Evolutionary conservation across 345 rosid species (phyloP), one percentile per base, ranked within the genome.

Genomic region (Microcos paniculata): DNA sequence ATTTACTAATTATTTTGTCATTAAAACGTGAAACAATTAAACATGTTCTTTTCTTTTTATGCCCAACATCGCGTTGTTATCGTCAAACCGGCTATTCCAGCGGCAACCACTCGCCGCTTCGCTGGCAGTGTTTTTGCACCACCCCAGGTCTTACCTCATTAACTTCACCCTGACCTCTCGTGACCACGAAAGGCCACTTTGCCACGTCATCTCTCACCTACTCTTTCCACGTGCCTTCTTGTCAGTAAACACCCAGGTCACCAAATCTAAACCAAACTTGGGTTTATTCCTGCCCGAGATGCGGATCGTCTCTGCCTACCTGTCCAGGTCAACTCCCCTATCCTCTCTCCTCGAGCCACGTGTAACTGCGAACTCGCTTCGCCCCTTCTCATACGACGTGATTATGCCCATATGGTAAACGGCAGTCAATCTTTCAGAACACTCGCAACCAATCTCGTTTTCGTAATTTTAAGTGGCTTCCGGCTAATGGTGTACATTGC

Each of bases 81-180:
- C 3, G 23, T 58, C 8, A 12, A 26, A 58, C 68, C 26, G 51
- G 33, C 57, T 46, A 33, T 31, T 55, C 73, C 76, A 73, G 68
- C 87, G 82, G 62, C 81, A 75, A 79, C 85, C 40, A 30, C 77
- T 71, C 85, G 84, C 85, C 80, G 80, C 87, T 45, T 83, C 76
- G 80, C 81, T 71, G 81, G 57, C 83, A 56, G 26, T 10, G 59
- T 14, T n/a, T 6, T 7, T 4, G 4, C 6, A 3, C 6, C 6
- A 3, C 40, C 40, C 40, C 40, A 35, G 40, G 40, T 2, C 56
- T 35, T 35, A 21, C 19, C 38, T 57, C 12, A 71, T 31, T 71
- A 51, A 6, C 58, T n/a, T 48, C 59, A 51, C 12, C 69, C 61
- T 14, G 81, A 26, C 85, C 70, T 43, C 67, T 77, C 16, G 71